These are phyloP conservation scores for Boletus rubropictus DNA, from an alignment of 768 basidiomycete genomes.

Conservation along the genomic window DNA sequence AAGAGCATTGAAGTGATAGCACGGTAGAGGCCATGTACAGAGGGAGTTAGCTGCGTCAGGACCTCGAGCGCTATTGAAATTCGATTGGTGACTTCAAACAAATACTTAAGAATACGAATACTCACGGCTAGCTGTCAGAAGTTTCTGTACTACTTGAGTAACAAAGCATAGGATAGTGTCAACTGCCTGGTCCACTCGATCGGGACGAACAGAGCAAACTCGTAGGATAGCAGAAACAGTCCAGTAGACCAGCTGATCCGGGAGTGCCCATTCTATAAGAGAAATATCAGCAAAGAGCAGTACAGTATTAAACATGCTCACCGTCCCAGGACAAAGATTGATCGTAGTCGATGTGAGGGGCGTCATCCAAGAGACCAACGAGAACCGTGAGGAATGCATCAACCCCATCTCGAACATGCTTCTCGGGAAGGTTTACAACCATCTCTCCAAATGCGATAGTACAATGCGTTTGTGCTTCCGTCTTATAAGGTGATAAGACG, in stretches of 20 bases:
- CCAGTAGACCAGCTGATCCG: slow-evolving; percentile 78
- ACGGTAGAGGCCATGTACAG: slow-evolving; percentile 81
- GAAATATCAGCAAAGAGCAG: not conserved
- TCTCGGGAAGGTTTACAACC: slow-evolving; percentile 55
- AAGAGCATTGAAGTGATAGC: slow-evolving; percentile 77
- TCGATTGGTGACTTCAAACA: not conserved
- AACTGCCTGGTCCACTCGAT: slow-evolving; percentile 46
- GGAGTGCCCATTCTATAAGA: slow-evolving; percentile 73
- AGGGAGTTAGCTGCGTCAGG: slow-evolving; percentile 70
- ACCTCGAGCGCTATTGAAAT: slow-evolving; percentile 53
- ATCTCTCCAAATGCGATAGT: slow-evolving; percentile 82
- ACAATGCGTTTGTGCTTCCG: slow-evolving; percentile 67
- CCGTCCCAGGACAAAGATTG: slow-evolving; percentile 76
- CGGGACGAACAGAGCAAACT: slow-evolving; percentile 49
- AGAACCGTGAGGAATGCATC: slow-evolving; percentile 54
- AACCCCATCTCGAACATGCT: slow-evolving; percentile 45
- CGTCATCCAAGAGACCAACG: slow-evolving; percentile 61
- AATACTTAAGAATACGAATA: slow-evolving; percentile 22
- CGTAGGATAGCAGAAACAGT: slow-evolving; percentile 72
- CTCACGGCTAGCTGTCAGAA: slow-evolving; percentile 53
- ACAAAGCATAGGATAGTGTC: slow-evolving; percentile 61
- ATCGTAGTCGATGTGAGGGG: slow-evolving; percentile 75
- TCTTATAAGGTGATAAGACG: slow-evolving; percentile 35
- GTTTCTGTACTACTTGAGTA: slow-evolving; percentile 47
- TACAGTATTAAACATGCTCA: slow-evolving; percentile 26